Percentiles rank a stretch among this genome's conserved stretches.
Conservation (phyloP, 352 stramenopile genomes). For the Pythium sukuiense region DNA sequence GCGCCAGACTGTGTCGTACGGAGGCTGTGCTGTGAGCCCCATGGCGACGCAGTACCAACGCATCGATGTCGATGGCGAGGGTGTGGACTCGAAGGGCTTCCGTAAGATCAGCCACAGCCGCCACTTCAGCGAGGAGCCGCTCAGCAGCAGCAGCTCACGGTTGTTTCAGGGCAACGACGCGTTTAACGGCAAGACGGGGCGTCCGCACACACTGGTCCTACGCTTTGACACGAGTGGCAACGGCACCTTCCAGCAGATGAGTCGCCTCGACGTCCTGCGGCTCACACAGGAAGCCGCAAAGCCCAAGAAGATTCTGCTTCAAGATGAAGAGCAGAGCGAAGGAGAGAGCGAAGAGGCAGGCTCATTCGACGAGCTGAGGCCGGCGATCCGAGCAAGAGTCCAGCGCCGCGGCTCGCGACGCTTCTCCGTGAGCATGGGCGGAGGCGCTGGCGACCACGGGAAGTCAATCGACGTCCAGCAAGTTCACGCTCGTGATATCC, state of each 20-base stretch:
- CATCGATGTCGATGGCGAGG: constrained; percentile 35
- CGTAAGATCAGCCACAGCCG: constrained; percentile 15
- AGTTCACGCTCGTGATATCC: constrained; percentile 76
- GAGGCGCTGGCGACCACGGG: neutral
- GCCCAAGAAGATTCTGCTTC: neutral
- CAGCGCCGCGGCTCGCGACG: constrained; percentile 7
- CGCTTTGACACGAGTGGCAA: constrained; percentile 54
- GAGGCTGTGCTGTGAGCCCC: constrained; percentile 20
- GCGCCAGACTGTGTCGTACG: constrained; percentile 30
- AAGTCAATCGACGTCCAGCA: constrained; percentile 37
- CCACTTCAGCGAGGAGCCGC: constrained; percentile 6
- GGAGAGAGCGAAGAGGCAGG: constrained; percentile 12
- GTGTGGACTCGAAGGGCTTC: constrained; percentile 6
- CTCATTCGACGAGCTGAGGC: neutral
- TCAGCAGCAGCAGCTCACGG: constrained; percentile 21
- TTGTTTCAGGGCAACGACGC: constrained; percentile 20
- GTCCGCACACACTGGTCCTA: constrained; percentile 21
- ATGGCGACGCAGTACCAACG: constrained; percentile 32
- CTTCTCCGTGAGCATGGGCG: neutral
- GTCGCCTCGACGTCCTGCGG: constrained; percentile 55
- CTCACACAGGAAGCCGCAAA: constrained; percentile 54
- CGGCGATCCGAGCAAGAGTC: constrained; percentile 3
- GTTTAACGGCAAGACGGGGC: constrained; percentile 26
- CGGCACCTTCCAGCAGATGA: constrained; percentile 60
- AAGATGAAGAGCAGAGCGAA: constrained; percentile 5